Evolutionary conservation across 768 basidiomycete genomes (phyloP), one percentile per base, ranked within the genome.

Genomic region (Leccinum broughii): DNA sequence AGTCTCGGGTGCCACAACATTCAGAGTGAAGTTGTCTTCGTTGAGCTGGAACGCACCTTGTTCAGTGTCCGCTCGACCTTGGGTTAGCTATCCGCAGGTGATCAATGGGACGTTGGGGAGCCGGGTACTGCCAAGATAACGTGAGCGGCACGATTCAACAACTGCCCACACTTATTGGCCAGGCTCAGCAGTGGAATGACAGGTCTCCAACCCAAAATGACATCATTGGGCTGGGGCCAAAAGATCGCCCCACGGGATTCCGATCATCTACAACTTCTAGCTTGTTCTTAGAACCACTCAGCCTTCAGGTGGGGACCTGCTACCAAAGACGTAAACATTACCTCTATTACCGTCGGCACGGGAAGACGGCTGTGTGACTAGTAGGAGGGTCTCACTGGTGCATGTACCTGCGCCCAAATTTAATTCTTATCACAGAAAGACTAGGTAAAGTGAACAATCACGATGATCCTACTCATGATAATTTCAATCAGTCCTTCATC

Each of bases 191-290:
- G 67, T 10, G 75, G 78, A 9, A 78, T 67, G 32, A 74, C 62
- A 24, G 80, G 65, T 63, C 77, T 77, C 78, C 78, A 81, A 55
- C 78, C 80, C 55, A 79, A 79, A 39, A 71, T 62, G 58, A 71
- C n/a, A n/a, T 44, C 41, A n/a, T n/a, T n/a, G 75, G 4, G 68
- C 62, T 3, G 68, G 64, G 17, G 66, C 69, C 56, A 68, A 71
- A 30, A 62, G 13, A 68, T 61, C 32, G 63, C 51, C 3, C 64
- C 74, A 41, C n/a, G 68, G 70, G 64, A 55, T 74, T 66, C 60
- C 68, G 66, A 34, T 54, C 69, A 35, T 69, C 60, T 8, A 69
- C 66, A 14, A 68, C 56, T 10, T 66, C 59, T 15, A 68, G 49
- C 26, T 66, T 62, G 41, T 44, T 67, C 72, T 54, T 69, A 64